A percentile compares a stretch with the other conserved stretches of the same genome.
These are phyloP conservation scores for Paulownia fortunei DNA, from an alignment of 257 asterid species.

Conservation along the genomic window DNA sequence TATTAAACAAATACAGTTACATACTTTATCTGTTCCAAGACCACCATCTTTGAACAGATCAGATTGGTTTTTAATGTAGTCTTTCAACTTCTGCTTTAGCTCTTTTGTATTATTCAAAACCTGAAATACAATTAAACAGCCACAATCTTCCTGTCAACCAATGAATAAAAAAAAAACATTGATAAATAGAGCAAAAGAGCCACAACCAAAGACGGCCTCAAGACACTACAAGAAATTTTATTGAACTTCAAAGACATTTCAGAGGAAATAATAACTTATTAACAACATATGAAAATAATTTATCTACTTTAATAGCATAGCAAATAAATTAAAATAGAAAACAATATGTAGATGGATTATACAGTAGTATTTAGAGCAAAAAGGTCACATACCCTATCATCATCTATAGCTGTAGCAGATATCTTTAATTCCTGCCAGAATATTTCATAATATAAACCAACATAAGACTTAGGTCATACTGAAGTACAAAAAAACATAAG, in stretches of 20 bases:
- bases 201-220: neutral
- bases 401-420: constrained; percentile 23
- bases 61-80: constrained; percentile 10
- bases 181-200: neutral
- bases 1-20: neutral
- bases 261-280: no score
- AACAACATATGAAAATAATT: neutral
- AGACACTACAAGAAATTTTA: neutral
- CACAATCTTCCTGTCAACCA: neutral
- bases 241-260: neutral
- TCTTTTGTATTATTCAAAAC: constrained; percentile 43
- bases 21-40: constrained; percentile 45
- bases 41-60: constrained; percentile 53
- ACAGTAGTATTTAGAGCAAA: neutral
- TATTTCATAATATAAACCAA: neutral
- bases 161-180: neutral
- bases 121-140: constrained; percentile 30
- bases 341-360: neutral
- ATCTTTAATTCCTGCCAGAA: constrained; percentile 6
- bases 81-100: constrained; percentile 46
- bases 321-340: neutral
- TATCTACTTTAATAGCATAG: neutral
- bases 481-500: neutral
- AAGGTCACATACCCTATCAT: constrained; percentile 5
- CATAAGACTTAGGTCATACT: neutral